Base-by-base conservation (phyloP, 768 basidiomycete genomes). In the Serpula lacrymans region DNA sequence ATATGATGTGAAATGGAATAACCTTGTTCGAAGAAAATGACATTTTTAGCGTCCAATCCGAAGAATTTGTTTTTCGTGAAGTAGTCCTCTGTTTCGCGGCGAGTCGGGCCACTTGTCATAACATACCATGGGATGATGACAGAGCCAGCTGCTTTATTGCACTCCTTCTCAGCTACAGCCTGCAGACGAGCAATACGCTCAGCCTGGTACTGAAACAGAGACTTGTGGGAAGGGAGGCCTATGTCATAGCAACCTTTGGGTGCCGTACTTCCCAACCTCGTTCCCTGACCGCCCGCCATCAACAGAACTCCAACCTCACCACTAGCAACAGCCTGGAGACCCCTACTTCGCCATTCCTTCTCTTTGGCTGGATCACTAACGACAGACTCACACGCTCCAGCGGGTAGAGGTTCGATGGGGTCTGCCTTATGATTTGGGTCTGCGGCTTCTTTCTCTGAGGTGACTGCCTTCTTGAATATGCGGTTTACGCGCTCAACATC, bases 181-280 rank as follows among this genome's bases (percentile, higher is more conserved):
- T 95, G 88, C 41, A 99, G 67, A 43, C 88, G 80, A 44, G 75
- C 73, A 59, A 99, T 96, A 41, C 96, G 80, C 67, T 95, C 93
- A n/a, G 94, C 96, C 64, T 99, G 96, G 51, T 88, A 86, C 53
- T 96, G 92, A 72, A 99, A 98, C 40, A 99, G 81, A 10, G 84
- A 80, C 66, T 93, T 95, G 67, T 89, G 84, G 17, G 89, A 92
- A 9, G 93, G 89, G 24, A 99, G 72, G 11, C 87, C 89, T 51
- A 99, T 97, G 60, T 98, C 93, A 65, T 97, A 98, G 70, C 94
- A 96, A 4, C 96, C 96, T 59, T 99, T 99, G 16, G 96, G 96
- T 5, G 87, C 87, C 22, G 75, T 78, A 55, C 88, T 92, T 22
- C 96, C 96, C 30, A 99, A 69, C 41, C 96, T 76, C 14, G 94